Percentiles rank a stretch among this genome's conserved stretches.
Evolutionary conservation across 768 basidiomycete species (phyloP).

Genomic region (Naganishia onofrii): DNA sequence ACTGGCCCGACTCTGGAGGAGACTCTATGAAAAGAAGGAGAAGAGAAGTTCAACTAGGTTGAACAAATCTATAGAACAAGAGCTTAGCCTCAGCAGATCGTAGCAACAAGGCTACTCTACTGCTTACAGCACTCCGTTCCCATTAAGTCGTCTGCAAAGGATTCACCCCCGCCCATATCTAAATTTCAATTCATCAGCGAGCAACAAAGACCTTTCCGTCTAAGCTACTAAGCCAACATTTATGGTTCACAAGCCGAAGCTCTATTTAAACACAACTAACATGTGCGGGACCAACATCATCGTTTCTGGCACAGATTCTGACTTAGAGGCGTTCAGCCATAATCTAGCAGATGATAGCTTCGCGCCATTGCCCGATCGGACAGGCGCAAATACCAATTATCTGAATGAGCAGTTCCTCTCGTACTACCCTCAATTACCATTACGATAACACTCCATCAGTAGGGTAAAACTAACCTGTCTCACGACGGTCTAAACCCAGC

Average conservation of each 20-base stretch:
- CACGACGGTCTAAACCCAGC: constrained; percentile 67
- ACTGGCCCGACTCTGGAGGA: too few species aligned
- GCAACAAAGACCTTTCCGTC: constrained; percentile 11
- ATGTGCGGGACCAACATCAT: constrained; percentile 69
- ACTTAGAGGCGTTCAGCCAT: constrained; percentile 81
- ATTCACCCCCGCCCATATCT: constrained; percentile 32
- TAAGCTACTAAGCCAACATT: constrained; percentile 13
- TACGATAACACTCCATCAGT: constrained; percentile 72
- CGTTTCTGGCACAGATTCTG: constrained; percentile 75
- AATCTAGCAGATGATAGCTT: constrained; percentile 80
- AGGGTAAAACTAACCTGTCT: constrained; percentile 85
- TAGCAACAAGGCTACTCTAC: too few species aligned
- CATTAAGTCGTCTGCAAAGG: constrained; percentile 32
- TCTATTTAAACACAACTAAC: constrained; percentile 64
- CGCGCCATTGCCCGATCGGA: constrained; percentile 73
- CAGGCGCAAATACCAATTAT: constrained; percentile 78
- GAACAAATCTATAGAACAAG: too few species aligned
- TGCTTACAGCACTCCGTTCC: too few species aligned
- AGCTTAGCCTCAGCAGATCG: too few species aligned
- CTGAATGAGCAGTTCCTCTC: constrained; percentile 79
- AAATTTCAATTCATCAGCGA: constrained; percentile 19
- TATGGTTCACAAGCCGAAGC: constrained; percentile 67
- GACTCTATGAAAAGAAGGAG: too few species aligned
- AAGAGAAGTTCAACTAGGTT: too few species aligned
- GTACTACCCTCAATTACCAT: constrained; percentile 78